Conservation (phyloP, 2,329 filamentous ascomycete species). For the Epichloe hybrida region DNA sequence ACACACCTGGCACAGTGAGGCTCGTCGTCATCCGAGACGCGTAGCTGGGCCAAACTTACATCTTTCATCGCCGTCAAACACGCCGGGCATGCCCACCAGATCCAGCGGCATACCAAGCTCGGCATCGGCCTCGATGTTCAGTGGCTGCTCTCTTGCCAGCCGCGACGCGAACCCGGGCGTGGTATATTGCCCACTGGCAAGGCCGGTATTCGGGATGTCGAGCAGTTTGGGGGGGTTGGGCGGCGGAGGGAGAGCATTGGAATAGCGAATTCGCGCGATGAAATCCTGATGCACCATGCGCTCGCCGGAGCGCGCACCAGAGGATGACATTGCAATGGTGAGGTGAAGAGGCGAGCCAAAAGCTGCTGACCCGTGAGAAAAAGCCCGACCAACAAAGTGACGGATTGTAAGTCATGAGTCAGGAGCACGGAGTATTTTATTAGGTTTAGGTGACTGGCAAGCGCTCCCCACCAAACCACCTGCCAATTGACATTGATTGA, state of each 20-base stretch:
- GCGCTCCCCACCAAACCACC: too few species aligned
- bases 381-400: too few species aligned
- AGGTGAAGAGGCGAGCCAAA: not conserved
- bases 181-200: constrained; percentile 78
- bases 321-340: constrained; percentile 18
- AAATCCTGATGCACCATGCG: constrained; percentile 81
- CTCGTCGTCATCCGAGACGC: too few species aligned
- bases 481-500: too few species aligned
- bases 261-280: constrained; percentile 88
- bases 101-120: constrained; percentile 97
- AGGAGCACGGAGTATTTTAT: too few species aligned
- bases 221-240: constrained; percentile 92
- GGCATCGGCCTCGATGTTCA: constrained; percentile 94
- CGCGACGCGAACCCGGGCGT: constrained; percentile 81
- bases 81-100: constrained; percentile 82
- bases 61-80: constrained; percentile 90
- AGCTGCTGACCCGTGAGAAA: too few species aligned
- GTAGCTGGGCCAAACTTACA: constrained; percentile 37
- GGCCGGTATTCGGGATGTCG: constrained; percentile 87
- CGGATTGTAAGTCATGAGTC: too few species aligned
- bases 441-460: too few species aligned
- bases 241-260: constrained; percentile 93
- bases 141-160: constrained; percentile 76
- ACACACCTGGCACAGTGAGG: too few species aligned
- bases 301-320: constrained; percentile 32